Evolutionary conservation across 805 yeast genomes (phyloP), one percentile per base, ranked within the genome.

Genomic region (Pichia thaimueangensis): DNA sequence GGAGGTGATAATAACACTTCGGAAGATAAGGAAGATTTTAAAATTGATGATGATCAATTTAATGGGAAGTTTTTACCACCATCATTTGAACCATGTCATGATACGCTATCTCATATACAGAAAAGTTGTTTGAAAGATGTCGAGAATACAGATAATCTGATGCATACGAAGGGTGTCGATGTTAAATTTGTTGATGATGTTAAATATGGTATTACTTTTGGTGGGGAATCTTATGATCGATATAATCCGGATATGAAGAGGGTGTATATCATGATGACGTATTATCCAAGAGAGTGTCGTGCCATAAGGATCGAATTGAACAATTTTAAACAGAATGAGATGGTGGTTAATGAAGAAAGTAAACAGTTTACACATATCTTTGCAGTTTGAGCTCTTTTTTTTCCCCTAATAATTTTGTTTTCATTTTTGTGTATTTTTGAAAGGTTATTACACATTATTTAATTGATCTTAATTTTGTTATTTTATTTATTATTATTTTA

Each of bases 291-390:
- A 21, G 64, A 71, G 49, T 70, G 80, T 43, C 70, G 69, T 48
- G 69, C 68, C 39, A 78, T 84, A 50, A 77, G 85, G 57, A 62
- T 65, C 30, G 91, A 84, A 55, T 59, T 84, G 52, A 84, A 84
- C 54, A 64, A 68, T 21, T 82, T 64, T 62, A 84, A 84, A 56
- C 70, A 74, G 47, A 48, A 45, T 24, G 82, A 76, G 43, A 84
- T 84, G 94, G 59, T 66, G 30, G 83, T 84, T 28, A 87, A 84
- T 57, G 80, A 74, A 43, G 63, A 67, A 29, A 78, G 86, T 30
- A 71, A 68, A 42, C 59, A 63, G 24, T 73, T 77, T 56, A 84
- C 91, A 7, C 91, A 84, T 54, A 80, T 73, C 57, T 82, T 80
- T 56, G 71, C 68, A 48, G 70, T 64, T 40, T 54, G 17, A 20